A percentile compares a stretch with the other conserved stretches of the same genome.
Conservation (phyloP, 371 early-diverging fungal genomes). For the Apophysomyces trapeziformis region DNA sequence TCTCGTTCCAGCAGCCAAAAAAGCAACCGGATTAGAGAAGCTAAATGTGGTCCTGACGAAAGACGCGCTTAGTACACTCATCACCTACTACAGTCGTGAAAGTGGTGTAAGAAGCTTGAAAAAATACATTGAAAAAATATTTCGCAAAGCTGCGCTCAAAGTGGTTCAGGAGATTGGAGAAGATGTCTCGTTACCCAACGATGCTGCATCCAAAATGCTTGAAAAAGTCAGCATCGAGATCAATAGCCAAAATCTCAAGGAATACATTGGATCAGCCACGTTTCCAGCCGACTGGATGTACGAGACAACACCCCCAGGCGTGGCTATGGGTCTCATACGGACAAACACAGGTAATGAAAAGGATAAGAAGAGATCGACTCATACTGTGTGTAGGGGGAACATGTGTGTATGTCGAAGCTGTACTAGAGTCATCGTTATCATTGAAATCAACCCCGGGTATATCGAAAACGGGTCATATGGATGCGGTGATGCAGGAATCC, state of each 20-base stretch:
- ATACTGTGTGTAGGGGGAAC: constrained; percentile 69
- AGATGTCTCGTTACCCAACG: constrained; percentile 22
- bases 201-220: constrained; percentile 30
- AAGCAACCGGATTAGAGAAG: constrained; percentile 38
- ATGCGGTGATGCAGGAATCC: constrained; percentile 97
- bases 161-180: constrained; percentile 67
- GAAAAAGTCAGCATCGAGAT: constrained; percentile 58
- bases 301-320: constrained; percentile 84
- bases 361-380: not conserved
- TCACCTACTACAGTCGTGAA: constrained; percentile 59
- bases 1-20: constrained; percentile 46
- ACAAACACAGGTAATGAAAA: constrained; percentile 75
- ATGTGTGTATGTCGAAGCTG: constrained; percentile 90
- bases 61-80: constrained; percentile 40
- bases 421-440: constrained; percentile 71
- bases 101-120: constrained; percentile 66
- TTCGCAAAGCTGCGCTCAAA: constrained; percentile 90
- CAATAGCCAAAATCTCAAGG: constrained; percentile 70
- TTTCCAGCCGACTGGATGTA: constrained; percentile 89
- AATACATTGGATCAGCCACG: constrained; percentile 88
- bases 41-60: constrained; percentile 12
- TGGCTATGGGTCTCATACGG: constrained; percentile 95
- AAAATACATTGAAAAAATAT: constrained; percentile 80
- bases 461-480: constrained; percentile 88
- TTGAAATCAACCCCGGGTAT: constrained; percentile 68